Percentiles rank a stretch among this genome's conserved stretches.
These are phyloP conservation scores for Paecilomyces fulvus DNA, from an alignment of 2,329 filamentous ascomycete species.

Conservation along the genomic window DNA sequence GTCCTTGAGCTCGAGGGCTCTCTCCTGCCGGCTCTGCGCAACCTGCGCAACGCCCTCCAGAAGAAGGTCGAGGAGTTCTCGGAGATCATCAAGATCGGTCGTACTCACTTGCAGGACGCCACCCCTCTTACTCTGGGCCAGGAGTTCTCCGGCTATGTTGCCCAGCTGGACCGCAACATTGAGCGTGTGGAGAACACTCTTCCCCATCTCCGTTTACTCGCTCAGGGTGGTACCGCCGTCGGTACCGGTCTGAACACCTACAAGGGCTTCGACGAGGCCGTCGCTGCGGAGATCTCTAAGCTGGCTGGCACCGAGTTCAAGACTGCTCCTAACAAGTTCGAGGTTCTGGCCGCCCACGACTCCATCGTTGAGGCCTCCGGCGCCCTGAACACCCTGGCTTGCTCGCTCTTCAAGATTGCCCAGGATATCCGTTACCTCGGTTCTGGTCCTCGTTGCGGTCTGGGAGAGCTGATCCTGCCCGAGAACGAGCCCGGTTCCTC, in stretches of 20 bases:
- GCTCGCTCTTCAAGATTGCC: conserved; percentile 92
- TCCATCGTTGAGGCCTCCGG: conserved; percentile 91
- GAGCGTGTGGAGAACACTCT: conserved; percentile 75
- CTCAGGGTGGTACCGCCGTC: conserved; percentile 93
- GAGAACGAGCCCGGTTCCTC: conserved; percentile 97
- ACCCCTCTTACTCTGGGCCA: conserved; percentile 92
- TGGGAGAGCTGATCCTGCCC: conserved; percentile 84
- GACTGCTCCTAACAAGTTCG: conserved; percentile 98
- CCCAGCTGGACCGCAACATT: conserved; percentile 85
- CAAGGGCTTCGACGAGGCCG: conserved; percentile 86
- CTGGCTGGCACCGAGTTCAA: conserved; percentile 90
- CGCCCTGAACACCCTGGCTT: conserved; percentile 83
- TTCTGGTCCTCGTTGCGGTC: conserved; percentile 87
- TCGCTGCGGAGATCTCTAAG: conserved; percentile 82
- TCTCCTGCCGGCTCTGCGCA: conserved; percentile 73
- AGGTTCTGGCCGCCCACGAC: conserved; percentile 91
- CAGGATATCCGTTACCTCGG: conserved; percentile 97
- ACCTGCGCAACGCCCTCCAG: conserved; percentile 74
- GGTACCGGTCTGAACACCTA: conserved; percentile 98
- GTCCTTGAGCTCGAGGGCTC: conserved; percentile 85
- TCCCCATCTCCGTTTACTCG: conserved; percentile 75
- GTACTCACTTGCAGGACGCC: conserved; percentile 94
- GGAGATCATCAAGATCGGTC: conserved; percentile 97
- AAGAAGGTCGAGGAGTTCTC: conserved; percentile 84
- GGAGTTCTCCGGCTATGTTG: conserved; percentile 96